Conservation (phyloP, 345 rosid species). For the Corchorus olitorius region DNA sequence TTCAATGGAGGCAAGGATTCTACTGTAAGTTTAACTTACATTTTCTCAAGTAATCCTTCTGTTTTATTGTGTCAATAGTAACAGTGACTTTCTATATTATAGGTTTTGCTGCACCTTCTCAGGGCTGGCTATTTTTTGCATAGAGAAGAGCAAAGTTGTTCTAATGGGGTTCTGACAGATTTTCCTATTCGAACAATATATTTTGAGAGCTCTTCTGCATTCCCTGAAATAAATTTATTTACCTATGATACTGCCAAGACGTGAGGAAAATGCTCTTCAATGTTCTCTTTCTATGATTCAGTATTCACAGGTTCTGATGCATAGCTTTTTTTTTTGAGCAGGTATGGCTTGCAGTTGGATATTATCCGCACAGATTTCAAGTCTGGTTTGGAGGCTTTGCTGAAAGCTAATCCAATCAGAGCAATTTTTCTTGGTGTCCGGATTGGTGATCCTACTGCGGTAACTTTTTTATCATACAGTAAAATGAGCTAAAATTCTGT, state of each 20-base stretch:
- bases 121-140: slow-evolving; percentile 90
- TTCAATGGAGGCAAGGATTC: slow-evolving; percentile 99
- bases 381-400: slow-evolving; percentile 87
- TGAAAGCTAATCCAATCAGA: slow-evolving; percentile 77
- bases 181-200: slow-evolving; percentile 92
- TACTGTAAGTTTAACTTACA: slow-evolving; percentile 61
- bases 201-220: slow-evolving; percentile 84
- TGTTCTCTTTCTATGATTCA: slow-evolving; percentile 2
- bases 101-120: slow-evolving; percentile 93
- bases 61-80: slow-evolving; percentile 24
- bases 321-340: slow-evolving; percentile 37
- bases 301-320: slow-evolving; percentile 15
- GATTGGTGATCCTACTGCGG: slow-evolving; percentile 99
- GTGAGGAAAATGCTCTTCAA: slow-evolving; percentile 38
- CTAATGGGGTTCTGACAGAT: slow-evolving; percentile 57
- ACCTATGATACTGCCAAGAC: slow-evolving; percentile 77
- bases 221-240: slow-evolving; percentile 87
- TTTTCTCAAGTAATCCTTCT: slow-evolving; percentile 9
- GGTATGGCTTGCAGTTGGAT: slow-evolving; percentile 81
- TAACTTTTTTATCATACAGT: slow-evolving; percentile 36
- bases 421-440: slow-evolving; percentile 98
- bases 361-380: slow-evolving; percentile 87
- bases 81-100: slow-evolving; percentile 34
- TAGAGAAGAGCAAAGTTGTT: slow-evolving; percentile 52
- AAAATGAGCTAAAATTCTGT: not conserved